These are phyloP conservation scores for Starmera stellimalicola DNA, from an alignment of 1,139 yeast genomes.

Conservation along the genomic window DNA sequence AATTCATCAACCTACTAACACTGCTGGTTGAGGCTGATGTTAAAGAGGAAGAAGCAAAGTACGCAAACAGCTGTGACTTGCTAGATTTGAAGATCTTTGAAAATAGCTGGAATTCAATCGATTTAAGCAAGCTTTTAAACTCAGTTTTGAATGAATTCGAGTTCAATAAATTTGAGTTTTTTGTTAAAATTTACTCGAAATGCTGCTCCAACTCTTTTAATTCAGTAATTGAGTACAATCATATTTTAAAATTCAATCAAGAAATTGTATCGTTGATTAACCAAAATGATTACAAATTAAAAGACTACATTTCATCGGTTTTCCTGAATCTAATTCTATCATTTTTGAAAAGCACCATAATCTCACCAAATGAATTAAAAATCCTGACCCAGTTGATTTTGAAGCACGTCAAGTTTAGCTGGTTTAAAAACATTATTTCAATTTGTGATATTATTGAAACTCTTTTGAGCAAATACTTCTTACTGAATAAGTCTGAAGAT, in stretches of 20 bases:
- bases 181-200: conserved; percentile 17
- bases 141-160: conserved; percentile 14
- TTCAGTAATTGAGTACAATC: conserved; percentile 7
- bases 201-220: conserved; percentile 11
- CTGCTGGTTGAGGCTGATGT: conserved; percentile 20
- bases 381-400: background rate
- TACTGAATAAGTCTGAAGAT: too few relatives aligned
- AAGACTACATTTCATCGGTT: conserved; percentile 10
- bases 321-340: conserved; percentile 6
- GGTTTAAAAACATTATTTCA: conserved; percentile 2
- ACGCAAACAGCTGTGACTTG: conserved; percentile 14
- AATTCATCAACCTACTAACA: conserved; percentile 15
- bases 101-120: conserved; percentile 18
- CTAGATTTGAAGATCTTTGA: conserved; percentile 11
- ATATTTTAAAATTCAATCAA: conserved; percentile 2
- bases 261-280: background rate
- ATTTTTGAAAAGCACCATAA: conserved; percentile 5
- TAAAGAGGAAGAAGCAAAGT: too few relatives aligned
- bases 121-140: conserved; percentile 11
- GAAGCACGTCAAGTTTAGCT: conserved; percentile 3
- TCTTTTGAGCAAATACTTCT: conserved; percentile 13
- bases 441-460: conserved; percentile 18
- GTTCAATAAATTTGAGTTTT: conserved; percentile 21
- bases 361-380: background rate
- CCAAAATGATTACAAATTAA: conserved; percentile 9